Percentiles rank a stretch among this genome's conserved stretches.
phyloP scores from a whole-genome alignment of 139 green algal genomes.

The Prasinococcaceae sp. region DNA sequence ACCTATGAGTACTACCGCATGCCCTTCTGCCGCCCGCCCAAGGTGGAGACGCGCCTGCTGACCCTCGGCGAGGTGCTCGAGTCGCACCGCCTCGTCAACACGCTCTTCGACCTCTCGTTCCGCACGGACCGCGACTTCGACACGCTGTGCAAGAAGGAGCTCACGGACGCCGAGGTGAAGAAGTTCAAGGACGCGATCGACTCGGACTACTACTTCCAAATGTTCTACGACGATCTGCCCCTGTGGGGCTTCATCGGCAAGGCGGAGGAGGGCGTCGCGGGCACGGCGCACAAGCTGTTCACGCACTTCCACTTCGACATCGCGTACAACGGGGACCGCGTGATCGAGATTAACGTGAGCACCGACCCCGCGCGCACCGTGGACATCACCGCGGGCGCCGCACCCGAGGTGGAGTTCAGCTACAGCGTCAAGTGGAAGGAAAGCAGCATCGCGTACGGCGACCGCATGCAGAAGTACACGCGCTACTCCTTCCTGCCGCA shows the following conservation, averaged over 20 bases:
- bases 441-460: conserved; percentile 29
- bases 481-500: conserved; percentile 41
- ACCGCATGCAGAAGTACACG: conserved; percentile 41
- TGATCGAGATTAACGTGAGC: conserved; percentile 72
- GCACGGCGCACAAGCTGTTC: conserved; percentile 34
- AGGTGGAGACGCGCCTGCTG: conserved; percentile 47
- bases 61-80: conserved; percentile 60
- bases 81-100: conserved; percentile 55
- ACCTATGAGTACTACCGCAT: conserved; percentile 94
- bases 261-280: conserved; percentile 13
- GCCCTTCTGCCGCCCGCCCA: conserved; percentile 78
- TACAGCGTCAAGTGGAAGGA: conserved; percentile 39
- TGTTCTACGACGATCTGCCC: conserved; percentile 59
- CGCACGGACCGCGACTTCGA: conserved; percentile 54
- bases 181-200: conserved; percentile 58
- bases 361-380: conserved; percentile 43
- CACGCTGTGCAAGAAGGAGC: conserved; percentile 60
- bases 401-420: conserved; percentile 29
- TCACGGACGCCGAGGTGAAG: conserved; percentile 59
- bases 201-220: conserved; percentile 97
- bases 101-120: conserved; percentile 79
- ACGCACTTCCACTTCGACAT: conserved; percentile 46
- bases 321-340: conserved; percentile 36
- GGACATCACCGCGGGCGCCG: conserved; percentile 33
- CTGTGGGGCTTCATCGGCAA: conserved; percentile 79